Percentiles rank a stretch among this genome's conserved stretches.
Conservation (phyloP, 2,329 filamentous ascomycete species). For the Pseudogymnoascus sp. region DNA sequence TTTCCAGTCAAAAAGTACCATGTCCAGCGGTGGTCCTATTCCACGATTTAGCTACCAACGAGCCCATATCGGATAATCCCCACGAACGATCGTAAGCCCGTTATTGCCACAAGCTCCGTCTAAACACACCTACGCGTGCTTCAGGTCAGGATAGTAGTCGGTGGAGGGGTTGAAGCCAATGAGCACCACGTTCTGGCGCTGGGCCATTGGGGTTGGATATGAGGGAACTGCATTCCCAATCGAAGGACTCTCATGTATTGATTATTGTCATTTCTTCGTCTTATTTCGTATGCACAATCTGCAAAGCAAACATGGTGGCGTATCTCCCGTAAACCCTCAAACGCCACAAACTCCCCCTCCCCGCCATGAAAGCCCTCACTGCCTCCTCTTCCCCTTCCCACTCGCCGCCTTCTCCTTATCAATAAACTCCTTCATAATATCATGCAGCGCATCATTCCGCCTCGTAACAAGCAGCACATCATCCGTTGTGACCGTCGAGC, state of each 20-base stretch:
- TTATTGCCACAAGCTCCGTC: not conserved
- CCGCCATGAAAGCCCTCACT: not conserved
- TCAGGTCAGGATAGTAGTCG: not conserved
- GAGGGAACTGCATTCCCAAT: not conserved
- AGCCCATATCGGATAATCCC: not conserved
- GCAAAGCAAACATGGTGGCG: not conserved
- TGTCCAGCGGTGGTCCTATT: too few species aligned
- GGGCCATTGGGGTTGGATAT: not conserved
- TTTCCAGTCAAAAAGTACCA: too few species aligned
- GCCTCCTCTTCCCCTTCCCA: slow-evolving; percentile 14
- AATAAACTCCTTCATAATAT: slow-evolving; percentile 61
- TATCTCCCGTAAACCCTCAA: not conserved
- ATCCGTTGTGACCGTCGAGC: slow-evolving; percentile 69
- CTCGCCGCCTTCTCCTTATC: slow-evolving; percentile 47
- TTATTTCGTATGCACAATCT: not conserved
- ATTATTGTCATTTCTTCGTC: not conserved
- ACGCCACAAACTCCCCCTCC: not conserved
- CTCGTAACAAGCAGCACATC: slow-evolving; percentile 83
- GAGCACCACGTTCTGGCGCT: not conserved
- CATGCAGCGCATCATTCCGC: slow-evolving; percentile 76
- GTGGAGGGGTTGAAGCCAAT: not conserved
- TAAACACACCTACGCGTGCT: not conserved
- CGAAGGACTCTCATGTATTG: not conserved
- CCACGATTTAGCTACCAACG: too few species aligned
- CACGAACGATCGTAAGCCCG: not conserved